Evolutionary conservation across 805 yeast species (phyloP).

Genomic region (Kazachstania kunashirensis): DNA sequence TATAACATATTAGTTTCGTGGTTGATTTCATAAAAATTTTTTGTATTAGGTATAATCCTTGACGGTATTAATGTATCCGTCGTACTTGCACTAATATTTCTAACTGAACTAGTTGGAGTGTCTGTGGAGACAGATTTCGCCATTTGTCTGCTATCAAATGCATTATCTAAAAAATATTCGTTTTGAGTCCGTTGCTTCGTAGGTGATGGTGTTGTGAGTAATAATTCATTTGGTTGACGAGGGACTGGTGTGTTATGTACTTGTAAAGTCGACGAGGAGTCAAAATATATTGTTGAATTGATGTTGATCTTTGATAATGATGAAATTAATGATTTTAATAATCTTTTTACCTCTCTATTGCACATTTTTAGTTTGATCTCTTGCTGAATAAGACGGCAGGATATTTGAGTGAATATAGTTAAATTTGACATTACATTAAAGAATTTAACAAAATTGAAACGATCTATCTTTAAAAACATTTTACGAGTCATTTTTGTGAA

Average conservation of each 20-base stretch:
- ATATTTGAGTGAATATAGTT: constrained; percentile 43
- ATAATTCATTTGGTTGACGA: background rate
- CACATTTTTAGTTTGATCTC: constrained; percentile 41
- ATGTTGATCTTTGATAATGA: constrained; percentile 55
- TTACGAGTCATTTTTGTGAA: constrained; percentile 41
- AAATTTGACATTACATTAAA: constrained; percentile 45
- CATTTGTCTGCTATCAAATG: background rate
- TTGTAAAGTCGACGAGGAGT: constrained; percentile 10
- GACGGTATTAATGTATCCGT: constrained; percentile 9
- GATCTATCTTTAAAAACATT: constrained; percentile 42
- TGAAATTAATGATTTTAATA: constrained; percentile 43
- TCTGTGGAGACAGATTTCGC: background rate
- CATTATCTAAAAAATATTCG: background rate
- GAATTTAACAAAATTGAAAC: constrained; percentile 43
- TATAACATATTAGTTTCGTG: background rate
- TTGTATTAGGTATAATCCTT: background rate
- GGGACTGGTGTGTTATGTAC: background rate
- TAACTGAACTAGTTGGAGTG: background rate
- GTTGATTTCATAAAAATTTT: constrained; percentile 1
- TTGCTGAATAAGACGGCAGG: constrained; percentile 44
- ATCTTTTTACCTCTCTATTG: constrained; percentile 38
- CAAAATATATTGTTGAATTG: constrained; percentile 53
- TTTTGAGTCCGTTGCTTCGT: too few relatives aligned
- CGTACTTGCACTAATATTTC: constrained; percentile 15
- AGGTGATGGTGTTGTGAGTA: background rate